Percentiles rank a stretch among this genome's conserved stretches.
Conservation (phyloP, 176 grass and related monocot species). For the Neostapfia colusana region DNA sequence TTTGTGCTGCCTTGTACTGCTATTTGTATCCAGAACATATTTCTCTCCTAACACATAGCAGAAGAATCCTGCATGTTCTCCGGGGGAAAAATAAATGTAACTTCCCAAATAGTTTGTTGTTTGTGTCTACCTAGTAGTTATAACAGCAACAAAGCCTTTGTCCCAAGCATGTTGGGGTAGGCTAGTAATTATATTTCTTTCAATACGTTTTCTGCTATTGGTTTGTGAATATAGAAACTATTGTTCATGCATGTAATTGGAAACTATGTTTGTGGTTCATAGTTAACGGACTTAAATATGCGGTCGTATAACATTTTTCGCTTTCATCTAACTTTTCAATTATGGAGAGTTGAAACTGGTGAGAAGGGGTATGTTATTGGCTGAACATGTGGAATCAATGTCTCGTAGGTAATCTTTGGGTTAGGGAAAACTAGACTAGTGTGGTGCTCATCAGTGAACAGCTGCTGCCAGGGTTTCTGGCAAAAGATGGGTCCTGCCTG, state of each 20-base stretch:
- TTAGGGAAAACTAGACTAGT: slow-evolving; percentile 7
- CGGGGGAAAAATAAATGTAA: not conserved
- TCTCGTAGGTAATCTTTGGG: not conserved
- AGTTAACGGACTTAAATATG: slow-evolving; percentile 10
- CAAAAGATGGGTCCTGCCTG: slow-evolving; percentile 10
- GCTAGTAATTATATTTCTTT: not conserved
- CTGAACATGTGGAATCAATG: not conserved
- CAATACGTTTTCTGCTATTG: slow-evolving; percentile 6
- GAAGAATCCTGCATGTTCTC: not conserved
- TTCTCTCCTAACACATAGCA: not conserved
- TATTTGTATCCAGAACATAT: not conserved
- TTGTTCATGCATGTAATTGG: slow-evolving; percentile 21
- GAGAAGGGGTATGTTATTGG: not conserved
- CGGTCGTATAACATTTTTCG: slow-evolving; percentile 3
- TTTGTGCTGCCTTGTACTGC: not conserved
- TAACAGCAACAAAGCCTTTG: too few relatives aligned
- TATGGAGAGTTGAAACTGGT: slow-evolving; percentile 10
- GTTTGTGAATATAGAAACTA: not conserved
- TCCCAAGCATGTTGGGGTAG: too few relatives aligned
- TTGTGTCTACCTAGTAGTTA: not conserved
- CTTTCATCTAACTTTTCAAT: slow-evolving; percentile 23
- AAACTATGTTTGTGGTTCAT: slow-evolving; percentile 3
- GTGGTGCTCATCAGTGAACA: not conserved
- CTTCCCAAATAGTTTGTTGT: not conserved
- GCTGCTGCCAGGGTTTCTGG: slow-evolving; percentile 4